phyloP scores from a whole-genome alignment of 768 basidiomycete species.

The Fomitopsis serialis region DNA sequence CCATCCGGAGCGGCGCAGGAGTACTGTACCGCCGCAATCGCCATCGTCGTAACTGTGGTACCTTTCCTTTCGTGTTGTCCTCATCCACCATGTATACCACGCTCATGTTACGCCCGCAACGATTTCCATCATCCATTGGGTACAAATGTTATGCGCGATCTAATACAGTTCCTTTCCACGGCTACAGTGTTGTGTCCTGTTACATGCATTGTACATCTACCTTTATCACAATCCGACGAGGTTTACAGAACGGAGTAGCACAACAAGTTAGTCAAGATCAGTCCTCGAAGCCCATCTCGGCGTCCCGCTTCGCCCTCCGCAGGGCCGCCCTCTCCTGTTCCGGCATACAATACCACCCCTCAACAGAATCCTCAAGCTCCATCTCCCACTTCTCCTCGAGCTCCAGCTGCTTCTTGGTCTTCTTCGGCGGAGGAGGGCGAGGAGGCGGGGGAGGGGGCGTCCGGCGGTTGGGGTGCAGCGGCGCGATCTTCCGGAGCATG shows the following conservation, averaged over 20 bases:
- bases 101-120: not conserved
- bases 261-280: slow-evolving; percentile 4
- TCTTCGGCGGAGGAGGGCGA: slow-evolving; percentile 65
- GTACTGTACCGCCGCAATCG: not conserved
- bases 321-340: slow-evolving; percentile 36
- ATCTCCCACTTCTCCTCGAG: slow-evolving; percentile 78
- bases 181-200: not conserved
- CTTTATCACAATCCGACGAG: too few species aligned
- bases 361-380: slow-evolving; percentile 67
- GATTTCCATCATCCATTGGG: not conserved
- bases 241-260: too few species aligned
- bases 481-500: slow-evolving; percentile 63
- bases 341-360: slow-evolving; percentile 44
- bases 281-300: slow-evolving; percentile 45
- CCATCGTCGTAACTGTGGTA: not conserved
- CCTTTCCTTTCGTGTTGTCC: not conserved
- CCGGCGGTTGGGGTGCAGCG: slow-evolving; percentile 67
- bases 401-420: slow-evolving; percentile 74
- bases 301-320: slow-evolving; percentile 56
- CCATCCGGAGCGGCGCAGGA: slow-evolving; percentile 68
- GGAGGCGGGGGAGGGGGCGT: slow-evolving; percentile 72
- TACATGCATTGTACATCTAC: not conserved
- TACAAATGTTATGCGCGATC: not conserved
- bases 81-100: not conserved
- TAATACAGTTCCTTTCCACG: not conserved